Evolutionary conservation across 1,139 yeast genomes (phyloP).

Genomic region (Suhomyces atakaporum): DNA sequence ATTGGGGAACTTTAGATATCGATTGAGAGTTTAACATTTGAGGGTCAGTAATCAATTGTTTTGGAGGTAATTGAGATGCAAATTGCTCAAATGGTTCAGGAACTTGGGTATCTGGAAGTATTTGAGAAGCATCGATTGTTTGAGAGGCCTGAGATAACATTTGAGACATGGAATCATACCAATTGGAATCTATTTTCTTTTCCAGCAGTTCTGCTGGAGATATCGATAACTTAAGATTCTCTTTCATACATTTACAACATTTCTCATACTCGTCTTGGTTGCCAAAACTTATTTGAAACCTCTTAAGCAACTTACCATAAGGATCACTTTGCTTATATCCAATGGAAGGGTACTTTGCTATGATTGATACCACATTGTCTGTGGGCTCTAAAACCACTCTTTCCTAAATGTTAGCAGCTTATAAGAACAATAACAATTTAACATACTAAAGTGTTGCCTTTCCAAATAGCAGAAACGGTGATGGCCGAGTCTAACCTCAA

Average conservation of each 20-base stretch:
- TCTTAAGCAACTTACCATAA: slow-evolving; percentile 20
- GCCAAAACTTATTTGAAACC: slow-evolving; percentile 17
- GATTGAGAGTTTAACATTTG: too few relatives aligned
- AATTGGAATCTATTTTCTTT: background rate
- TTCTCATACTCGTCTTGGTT: slow-evolving; percentile 10
- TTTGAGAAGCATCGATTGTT: slow-evolving; percentile 1
- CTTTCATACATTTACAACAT: slow-evolving; percentile 13
- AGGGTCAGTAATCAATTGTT: background rate
- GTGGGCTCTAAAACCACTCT: slow-evolving; percentile 16
- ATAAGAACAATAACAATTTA: background rate
- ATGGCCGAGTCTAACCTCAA: slow-evolving; percentile 5
- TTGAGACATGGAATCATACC: slow-evolving; percentile 4
- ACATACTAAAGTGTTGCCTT: slow-evolving; percentile 25
- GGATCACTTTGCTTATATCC: slow-evolving; percentile 26
- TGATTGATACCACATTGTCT: slow-evolving; percentile 18
- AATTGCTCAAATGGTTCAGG: slow-evolving; percentile 5
- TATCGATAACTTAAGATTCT: slow-evolving; percentile 6
- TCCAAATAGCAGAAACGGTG: slow-evolving; percentile 20
- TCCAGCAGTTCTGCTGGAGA: slow-evolving; percentile 2
- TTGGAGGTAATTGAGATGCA: background rate
- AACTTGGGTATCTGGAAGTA: background rate
- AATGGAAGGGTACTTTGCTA: slow-evolving; percentile 27
- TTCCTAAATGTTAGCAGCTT: slow-evolving; percentile 16
- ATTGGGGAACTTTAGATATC: background rate
- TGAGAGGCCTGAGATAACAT: slow-evolving; percentile 1